Evolutionary conservation across 352 stramenopile genomes (phyloP).

Genomic region (Pythium coloratum): DNA sequence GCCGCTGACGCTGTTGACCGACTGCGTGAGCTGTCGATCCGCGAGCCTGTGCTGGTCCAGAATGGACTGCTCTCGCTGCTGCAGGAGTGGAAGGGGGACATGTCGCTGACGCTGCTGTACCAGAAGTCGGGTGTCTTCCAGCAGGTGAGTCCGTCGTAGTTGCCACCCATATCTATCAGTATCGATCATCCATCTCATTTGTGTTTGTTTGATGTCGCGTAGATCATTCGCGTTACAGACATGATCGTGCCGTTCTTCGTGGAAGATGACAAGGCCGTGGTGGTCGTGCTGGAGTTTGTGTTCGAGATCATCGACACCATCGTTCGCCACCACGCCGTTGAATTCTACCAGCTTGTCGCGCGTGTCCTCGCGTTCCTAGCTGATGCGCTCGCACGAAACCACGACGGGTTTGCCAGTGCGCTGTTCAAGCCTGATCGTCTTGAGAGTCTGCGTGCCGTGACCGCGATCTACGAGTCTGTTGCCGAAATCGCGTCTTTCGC

Average conservation of each 20-base stretch:
- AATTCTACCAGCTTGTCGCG: slow-evolving; percentile 64
- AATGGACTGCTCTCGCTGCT: slow-evolving; percentile 39
- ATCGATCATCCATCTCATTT: neutral
- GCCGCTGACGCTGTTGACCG: slow-evolving; percentile 52
- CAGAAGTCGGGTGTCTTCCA: slow-evolving; percentile 59
- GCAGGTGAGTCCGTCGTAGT: slow-evolving; percentile 38
- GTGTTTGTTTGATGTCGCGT: neutral
- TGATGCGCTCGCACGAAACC: slow-evolving; percentile 42
- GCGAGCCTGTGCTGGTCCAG: slow-evolving; percentile 55
- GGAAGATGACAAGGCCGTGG: slow-evolving; percentile 34
- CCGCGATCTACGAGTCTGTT: slow-evolving; percentile 50
- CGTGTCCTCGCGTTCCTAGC: slow-evolving; percentile 52
- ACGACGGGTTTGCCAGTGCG: slow-evolving; percentile 32
- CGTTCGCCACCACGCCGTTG: slow-evolving; percentile 54
- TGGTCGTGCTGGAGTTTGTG: slow-evolving; percentile 49
- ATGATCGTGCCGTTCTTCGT: slow-evolving; percentile 46
- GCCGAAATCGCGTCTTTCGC: slow-evolving; percentile 45
- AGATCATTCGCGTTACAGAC: slow-evolving; percentile 67
- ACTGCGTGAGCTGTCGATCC: slow-evolving; percentile 56
- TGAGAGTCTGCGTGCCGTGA: slow-evolving; percentile 43
- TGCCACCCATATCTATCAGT: neutral
- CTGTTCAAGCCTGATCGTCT: slow-evolving; percentile 43
- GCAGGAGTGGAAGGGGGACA: slow-evolving; percentile 48
- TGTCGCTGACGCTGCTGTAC: slow-evolving; percentile 73
- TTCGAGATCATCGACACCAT: slow-evolving; percentile 75